Conservation (phyloP, 208 protist genomes). For the Naegleria lovaniensis region DNA sequence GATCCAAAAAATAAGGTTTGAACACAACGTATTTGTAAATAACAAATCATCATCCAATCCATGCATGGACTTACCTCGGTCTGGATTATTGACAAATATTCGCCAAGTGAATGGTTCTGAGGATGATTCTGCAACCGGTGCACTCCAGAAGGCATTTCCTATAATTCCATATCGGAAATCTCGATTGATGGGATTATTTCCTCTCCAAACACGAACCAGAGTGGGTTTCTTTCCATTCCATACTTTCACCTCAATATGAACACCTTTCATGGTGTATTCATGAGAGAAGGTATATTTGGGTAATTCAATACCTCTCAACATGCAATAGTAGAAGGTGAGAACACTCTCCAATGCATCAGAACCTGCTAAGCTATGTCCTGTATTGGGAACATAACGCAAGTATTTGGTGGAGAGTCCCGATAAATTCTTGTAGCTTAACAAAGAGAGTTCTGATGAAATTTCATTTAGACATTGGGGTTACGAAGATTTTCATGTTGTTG, state of each 20-base stretch:
- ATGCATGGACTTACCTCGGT: too few species aligned
- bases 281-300: not conserved
- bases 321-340: not conserved
- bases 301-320: not conserved
- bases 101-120: not conserved
- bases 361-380: not conserved
- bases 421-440: too few species aligned
- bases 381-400: conserved; percentile 4
- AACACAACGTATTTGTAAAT: too few species aligned
- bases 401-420: too few species aligned
- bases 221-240: not conserved
- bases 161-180: not conserved
- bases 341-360: not conserved
- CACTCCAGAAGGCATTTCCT: not conserved
- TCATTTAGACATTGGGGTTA: too few species aligned
- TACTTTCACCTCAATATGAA: not conserved
- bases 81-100: not conserved
- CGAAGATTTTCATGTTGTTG: too few species aligned
- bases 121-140: not conserved
- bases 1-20: too few species aligned
- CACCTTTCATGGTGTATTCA: not conserved
- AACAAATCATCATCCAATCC: too few species aligned
- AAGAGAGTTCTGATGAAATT: too few species aligned
- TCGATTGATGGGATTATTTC: not conserved
- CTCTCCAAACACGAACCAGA: not conserved